Evolutionary conservation across 192 early-diverging fungal genomes (phyloP).

Genomic region (Lunasporangiospora selenospora): DNA sequence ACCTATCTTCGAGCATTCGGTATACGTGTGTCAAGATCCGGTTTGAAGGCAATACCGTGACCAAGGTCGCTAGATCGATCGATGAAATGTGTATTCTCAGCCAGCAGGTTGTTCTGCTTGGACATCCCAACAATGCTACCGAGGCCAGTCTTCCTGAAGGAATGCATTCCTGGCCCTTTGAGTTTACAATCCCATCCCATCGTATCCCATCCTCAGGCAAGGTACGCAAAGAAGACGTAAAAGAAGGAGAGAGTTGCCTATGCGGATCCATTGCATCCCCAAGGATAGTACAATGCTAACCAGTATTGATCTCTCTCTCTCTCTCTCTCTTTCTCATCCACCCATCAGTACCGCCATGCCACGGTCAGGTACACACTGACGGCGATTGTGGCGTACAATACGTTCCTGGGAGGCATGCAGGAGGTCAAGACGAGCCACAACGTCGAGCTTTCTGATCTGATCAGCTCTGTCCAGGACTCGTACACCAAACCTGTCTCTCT

Average conservation of each 20-base stretch:
- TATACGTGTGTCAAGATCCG: slow-evolving; percentile 35
- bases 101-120: slow-evolving; percentile 31
- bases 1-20: slow-evolving; percentile 1
- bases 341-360: slow-evolving; percentile 35
- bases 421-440: slow-evolving; percentile 11
- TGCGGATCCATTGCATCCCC: too few species aligned
- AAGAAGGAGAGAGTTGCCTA: too few species aligned
- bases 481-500: slow-evolving; percentile 16
- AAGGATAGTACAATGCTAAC: too few species aligned
- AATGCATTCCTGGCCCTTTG: slow-evolving; percentile 21
- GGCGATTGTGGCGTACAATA: background rate
- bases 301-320: background rate
- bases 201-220: slow-evolving; percentile 31
- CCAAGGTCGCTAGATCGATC: slow-evolving; percentile 25
- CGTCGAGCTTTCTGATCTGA: slow-evolving; percentile 18
- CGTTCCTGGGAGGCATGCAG: slow-evolving; percentile 28
- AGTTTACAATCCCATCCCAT: slow-evolving; percentile 16
- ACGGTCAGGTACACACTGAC: slow-evolving; percentile 26
- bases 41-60: slow-evolving; percentile 17
- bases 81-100: slow-evolving; percentile 29
- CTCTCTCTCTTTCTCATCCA: background rate
- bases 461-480: background rate
- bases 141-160: slow-evolving; percentile 14
- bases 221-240: too few species aligned
- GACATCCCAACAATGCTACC: slow-evolving; percentile 24